A percentile compares a stretch with the other conserved stretches of the same genome.
Evolutionary conservation across 2,329 filamentous ascomycete genomes (phyloP).

Genomic region (Fusarium burgessii): DNA sequence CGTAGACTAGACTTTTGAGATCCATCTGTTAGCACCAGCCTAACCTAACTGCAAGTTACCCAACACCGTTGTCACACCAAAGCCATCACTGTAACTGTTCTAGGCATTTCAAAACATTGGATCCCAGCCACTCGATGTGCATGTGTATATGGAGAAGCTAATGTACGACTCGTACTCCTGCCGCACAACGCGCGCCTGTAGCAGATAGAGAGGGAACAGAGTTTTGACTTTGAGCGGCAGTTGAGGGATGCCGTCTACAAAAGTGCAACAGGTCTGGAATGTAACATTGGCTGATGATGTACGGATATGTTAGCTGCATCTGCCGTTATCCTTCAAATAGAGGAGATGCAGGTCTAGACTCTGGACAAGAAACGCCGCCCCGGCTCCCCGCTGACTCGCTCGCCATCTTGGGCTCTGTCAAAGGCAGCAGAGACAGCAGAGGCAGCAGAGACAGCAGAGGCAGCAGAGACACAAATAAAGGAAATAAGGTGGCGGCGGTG

Average conservation of each 20-base stretch:
- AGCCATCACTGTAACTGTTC: constrained; percentile 1
- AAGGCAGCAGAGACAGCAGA: neutral
- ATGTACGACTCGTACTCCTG: neutral
- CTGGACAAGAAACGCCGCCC: neutral
- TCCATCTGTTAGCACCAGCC: too few species aligned
- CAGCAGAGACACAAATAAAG: neutral
- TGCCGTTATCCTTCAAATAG: constrained; percentile 33
- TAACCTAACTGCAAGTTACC: neutral
- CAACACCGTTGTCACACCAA: constrained; percentile 17
- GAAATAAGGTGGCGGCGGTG: constrained; percentile 23
- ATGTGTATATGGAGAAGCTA: constrained; percentile 8
- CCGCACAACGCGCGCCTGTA: constrained; percentile 20
- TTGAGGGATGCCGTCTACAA: constrained; percentile 21
- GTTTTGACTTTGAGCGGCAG: constrained; percentile 16
- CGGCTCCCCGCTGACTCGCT: neutral
- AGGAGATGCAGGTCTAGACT: constrained; percentile 18
- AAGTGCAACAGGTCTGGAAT: constrained; percentile 20
- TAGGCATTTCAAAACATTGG: neutral
- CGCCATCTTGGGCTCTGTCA: constrained; percentile 6
- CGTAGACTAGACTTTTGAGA: neutral
- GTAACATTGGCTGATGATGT: neutral
- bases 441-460: neutral
- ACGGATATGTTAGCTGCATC: constrained; percentile 1
- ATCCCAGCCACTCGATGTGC: neutral
- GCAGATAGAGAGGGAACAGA: neutral